Evolutionary conservation across 2,329 filamentous ascomycete species (phyloP), one percentile per base, ranked within the genome.

Genomic region (Penicillium fuscoglaucum): DNA sequence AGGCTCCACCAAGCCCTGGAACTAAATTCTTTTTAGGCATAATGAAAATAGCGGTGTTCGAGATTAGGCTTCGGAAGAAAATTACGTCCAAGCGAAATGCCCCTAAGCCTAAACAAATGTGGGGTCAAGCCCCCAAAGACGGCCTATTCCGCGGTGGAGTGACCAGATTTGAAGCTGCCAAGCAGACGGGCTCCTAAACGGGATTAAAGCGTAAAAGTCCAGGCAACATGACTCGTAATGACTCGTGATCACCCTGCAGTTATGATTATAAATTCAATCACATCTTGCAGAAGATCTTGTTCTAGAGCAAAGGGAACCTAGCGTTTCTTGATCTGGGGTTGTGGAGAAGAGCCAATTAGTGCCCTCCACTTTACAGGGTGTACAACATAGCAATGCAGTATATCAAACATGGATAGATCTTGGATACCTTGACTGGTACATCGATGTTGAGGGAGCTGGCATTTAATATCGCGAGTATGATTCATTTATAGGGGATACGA

Each of bases 71-170:
- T 33, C 15, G 15, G 9, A 21, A 17, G 26, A n/a, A 29, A 31
- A 24, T 52, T 44, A 6, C 39, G 12, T 33, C 31, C 31, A 46
- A 33, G 24, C 28, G 10, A 28, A 46, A 21, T 6, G n/a, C 24
- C 15, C 28, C 6, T 21, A 43, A 33, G 41, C 17, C 10, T 48
- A 52, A 46, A 39, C 19, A 28, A 45, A 56, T 28, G 54, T 51
- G 48, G 54, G 47, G 48, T 21, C 8, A 17, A 28, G 17, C 44
- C 43, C 35, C 33, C n/a, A 52, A 13, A 13, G 54, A 56, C 54
- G 54, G 54, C 29, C 19, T 56, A 52, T 56, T 56, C 54, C 54
- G 54, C 54, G 41, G 54, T 40, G 41, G 54, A 57, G 26, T 40
- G 55, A 52, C 55, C 55, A n/a, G 19, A 52, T 57, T 52, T 9